Base-by-base conservation (phyloP, 441 rosid genomes). In the Francoa sonchifolia region DNA sequence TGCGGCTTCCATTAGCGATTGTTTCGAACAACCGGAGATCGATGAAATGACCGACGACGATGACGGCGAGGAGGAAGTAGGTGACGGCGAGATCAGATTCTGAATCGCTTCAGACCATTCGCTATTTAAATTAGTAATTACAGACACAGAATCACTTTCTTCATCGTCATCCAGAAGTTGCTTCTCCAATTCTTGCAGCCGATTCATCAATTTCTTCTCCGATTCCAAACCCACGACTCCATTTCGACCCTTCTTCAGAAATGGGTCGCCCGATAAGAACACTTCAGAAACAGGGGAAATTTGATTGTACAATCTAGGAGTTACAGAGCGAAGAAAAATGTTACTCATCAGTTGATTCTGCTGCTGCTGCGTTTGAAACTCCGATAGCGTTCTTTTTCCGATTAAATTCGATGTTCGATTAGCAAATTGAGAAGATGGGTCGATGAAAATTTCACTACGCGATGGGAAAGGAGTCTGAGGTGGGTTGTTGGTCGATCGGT, bases 101-200 rank as follows among this genome's bases (percentile, higher is more conserved):
- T 76, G 84, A 22, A 89, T 68, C 0, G 93, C 62, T 38, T 78
- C 84, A 0, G 75, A 76, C 96, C 96, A 82, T 57, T 89, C 96
- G 65, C 76, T 82, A 59, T 74, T 73, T 6, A 71, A 18, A 49
- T 66, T 74, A 0, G 94, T 82, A 31, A 82, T 71, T 20, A 67
- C 94, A 1, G 89, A 79, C 40, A 72, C 82, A 14, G 71, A 73
- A 37, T 77, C 94, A 5, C 63, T 75, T 38, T 63, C 77, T 0
- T 68, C 83, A 3, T 69, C 77, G 36, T 77, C 80, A 38, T 81
- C 89, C 0, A 85, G 55, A 25, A 85, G 84, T 65, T 71, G 82
- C 44, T 78, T 85, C 59, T 82, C 93, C 26, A 90, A 73, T 61
- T 90, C 94, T 29, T 69, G 92, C 9, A 89, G 69, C 55, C 59